Base-by-base conservation (phyloP, 192 early-diverging fungal species). In the Rhizophlyctis rosea region DNA sequence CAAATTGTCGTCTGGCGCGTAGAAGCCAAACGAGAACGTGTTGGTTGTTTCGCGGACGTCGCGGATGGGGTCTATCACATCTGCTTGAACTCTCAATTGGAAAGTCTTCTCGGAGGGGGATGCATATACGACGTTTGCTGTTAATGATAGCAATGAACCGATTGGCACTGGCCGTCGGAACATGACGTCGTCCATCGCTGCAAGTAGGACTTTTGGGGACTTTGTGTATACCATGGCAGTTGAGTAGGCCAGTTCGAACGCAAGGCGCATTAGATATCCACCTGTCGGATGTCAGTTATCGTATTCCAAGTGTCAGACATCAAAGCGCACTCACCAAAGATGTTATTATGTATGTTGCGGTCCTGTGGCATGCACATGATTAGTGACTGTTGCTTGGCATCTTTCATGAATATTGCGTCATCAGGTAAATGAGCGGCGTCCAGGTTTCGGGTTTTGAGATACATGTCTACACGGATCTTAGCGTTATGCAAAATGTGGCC, bases 111-210 rank as follows among this genome's bases (percentile, higher is more conserved):
- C 55, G 14, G 73, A 69, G 18, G 79, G 80, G 54, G 80, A 73
- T 0, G 90, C 81, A 63, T 90, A 94, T 7, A 89, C 87, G 24
- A 95, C 83, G 68, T 93, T 87, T 4, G 90, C 79, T 16, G 77
- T 78, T 44, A 96, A 72, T 31, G 75, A 67, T n/a, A 96, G 73
- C 33, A 93, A 70, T 3, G 85, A 81, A 0, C 91, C 91, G 56
- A 96, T 89, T 34, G 80, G 80, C 31, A 96, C 94, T 0, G 94
- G 91, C 69, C 87, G 87, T n/a, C 80, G 71, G 65, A 96, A 95
- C 23, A 83, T 76, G 24, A 79, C 65, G 50, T 82, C 77, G 52
- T 76, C 76, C 27, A 79, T 50, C 5, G 74, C 72, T 2, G 68
- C 50, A 62, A 92, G 86, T 5, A 85, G 62, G 32, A 89, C 75